phyloP scores from a whole-genome alignment of 2,329 filamentous ascomycete genomes.

The Dryadomyces quercivorus region DNA sequence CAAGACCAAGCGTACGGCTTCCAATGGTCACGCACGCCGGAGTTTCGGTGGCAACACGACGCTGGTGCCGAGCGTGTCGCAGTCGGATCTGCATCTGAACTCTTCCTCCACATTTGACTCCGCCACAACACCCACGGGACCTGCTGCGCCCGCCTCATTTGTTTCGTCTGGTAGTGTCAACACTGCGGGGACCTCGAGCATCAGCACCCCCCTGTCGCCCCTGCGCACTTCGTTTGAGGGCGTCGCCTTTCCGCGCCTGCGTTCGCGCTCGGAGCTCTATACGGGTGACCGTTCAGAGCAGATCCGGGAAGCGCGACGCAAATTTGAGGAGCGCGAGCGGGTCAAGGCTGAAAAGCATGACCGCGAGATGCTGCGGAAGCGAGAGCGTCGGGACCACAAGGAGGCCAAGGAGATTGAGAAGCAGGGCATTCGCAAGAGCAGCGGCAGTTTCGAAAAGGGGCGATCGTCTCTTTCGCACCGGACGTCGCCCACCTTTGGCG shows the following conservation, averaged over 20 bases:
- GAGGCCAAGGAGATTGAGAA: constrained; percentile 39
- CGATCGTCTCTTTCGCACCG: constrained; percentile 13
- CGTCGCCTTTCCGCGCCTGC: constrained; percentile 41
- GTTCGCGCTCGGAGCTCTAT: constrained; percentile 47
- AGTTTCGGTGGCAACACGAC: constrained; percentile 8
- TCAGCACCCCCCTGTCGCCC: constrained; percentile 32
- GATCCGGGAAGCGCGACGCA: constrained; percentile 47
- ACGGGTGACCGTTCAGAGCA: constrained; percentile 41
- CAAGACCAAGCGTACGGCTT: constrained; percentile 21
- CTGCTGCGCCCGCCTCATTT: constrained; percentile 6
- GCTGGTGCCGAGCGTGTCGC: constrained; percentile 27
- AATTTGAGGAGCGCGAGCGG: constrained; percentile 49
- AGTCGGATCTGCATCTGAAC: constrained; percentile 34
- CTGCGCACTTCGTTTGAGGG: constrained; percentile 47
- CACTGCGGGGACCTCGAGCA: background rate
- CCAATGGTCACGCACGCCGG: constrained; percentile 4
- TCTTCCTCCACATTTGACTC: constrained; percentile 16
- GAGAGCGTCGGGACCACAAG: constrained; percentile 45
- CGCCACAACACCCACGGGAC: constrained; percentile 9
- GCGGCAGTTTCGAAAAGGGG: constrained; percentile 10
- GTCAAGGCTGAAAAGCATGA: constrained; percentile 51
- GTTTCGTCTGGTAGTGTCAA: constrained; percentile 8
- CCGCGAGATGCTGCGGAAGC: constrained; percentile 43
- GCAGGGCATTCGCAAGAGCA: constrained; percentile 26
- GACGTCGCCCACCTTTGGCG: constrained; percentile 12